phyloP scores from a whole-genome alignment of 768 basidiomycete species.

The Pholiota conissans region DNA sequence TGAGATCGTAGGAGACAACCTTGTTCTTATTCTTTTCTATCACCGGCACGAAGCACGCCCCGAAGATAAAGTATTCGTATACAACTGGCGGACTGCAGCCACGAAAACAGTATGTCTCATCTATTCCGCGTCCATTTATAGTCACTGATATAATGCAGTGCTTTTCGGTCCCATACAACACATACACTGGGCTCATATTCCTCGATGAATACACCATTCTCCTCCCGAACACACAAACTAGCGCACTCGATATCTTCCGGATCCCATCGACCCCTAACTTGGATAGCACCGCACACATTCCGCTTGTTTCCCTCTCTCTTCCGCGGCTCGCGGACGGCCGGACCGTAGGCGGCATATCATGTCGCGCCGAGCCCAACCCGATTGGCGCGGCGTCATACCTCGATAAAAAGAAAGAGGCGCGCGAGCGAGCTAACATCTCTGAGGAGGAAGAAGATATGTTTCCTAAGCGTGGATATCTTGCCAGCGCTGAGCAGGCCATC shows the following conservation, averaged over 20 bases:
- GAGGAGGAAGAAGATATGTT: slow-evolving; percentile 10
- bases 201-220: slow-evolving; percentile 5
- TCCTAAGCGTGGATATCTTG: slow-evolving; percentile 21
- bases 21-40: slow-evolving; percentile 37
- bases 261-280: slow-evolving; percentile 6
- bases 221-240: slow-evolving; percentile 1
- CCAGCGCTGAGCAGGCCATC: slow-evolving; percentile 17
- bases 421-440: background rate
- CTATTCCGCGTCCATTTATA: background rate
- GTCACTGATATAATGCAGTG: background rate
- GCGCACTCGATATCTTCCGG: slow-evolving; percentile 8
- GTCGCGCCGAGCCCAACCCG: slow-evolving; percentile 5
- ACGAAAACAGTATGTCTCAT: slow-evolving; percentile 32
- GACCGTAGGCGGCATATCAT: background rate
- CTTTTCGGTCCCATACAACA: slow-evolving; percentile 2
- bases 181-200: slow-evolving; percentile 6
- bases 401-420: background rate
- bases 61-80: slow-evolving; percentile 37
- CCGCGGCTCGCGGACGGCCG: slow-evolving; percentile 1
- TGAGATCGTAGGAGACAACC: slow-evolving; percentile 45
- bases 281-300: background rate
- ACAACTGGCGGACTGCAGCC: slow-evolving; percentile 43
- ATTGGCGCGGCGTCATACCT: slow-evolving; percentile 2
- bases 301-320: slow-evolving; percentile 1
- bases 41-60: slow-evolving; percentile 9